phyloP scores from a whole-genome alignment of 2,329 filamentous ascomycete genomes.

The Fonsecaea pedrosoi region DNA sequence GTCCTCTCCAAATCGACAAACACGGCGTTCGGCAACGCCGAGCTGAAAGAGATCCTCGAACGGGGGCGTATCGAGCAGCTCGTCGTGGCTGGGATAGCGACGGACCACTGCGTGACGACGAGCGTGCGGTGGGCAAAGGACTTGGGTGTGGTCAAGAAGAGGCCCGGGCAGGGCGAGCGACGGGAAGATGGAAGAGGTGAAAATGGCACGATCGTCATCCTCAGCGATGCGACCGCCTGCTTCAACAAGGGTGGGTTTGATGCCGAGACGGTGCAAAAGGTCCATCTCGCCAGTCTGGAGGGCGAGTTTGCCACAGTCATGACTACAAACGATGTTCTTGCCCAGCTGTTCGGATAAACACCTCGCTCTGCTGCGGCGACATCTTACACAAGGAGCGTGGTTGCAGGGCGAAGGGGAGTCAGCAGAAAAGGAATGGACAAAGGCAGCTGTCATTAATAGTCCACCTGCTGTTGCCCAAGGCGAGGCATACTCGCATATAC shows the following conservation, averaged over 20 bases:
- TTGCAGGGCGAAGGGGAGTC: neutral
- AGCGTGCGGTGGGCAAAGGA: conserved; percentile 58
- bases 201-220: conserved; percentile 32
- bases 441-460: neutral
- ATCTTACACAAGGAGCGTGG: neutral
- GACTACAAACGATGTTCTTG: conserved; percentile 48
- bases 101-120: conserved; percentile 60
- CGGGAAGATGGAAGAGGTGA: conserved; percentile 36
- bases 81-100: conserved; percentile 53
- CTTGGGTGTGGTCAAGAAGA: conserved; percentile 50
- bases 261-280: conserved; percentile 55
- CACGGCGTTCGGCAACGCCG: conserved; percentile 56
- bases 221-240: conserved; percentile 55
- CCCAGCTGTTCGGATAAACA: conserved; percentile 35
- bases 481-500: neutral
- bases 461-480: neutral
- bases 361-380: neutral
- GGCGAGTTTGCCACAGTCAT: conserved; percentile 55
- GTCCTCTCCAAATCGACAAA: conserved; percentile 56
- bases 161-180: no score
- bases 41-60: conserved; percentile 49
- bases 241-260: conserved; percentile 53
- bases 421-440: neutral
- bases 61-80: conserved; percentile 48
- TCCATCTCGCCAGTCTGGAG: conserved; percentile 54